Conservation (phyloP, 2,329 filamentous ascomycete species). For the Didymella lethalis region DNA sequence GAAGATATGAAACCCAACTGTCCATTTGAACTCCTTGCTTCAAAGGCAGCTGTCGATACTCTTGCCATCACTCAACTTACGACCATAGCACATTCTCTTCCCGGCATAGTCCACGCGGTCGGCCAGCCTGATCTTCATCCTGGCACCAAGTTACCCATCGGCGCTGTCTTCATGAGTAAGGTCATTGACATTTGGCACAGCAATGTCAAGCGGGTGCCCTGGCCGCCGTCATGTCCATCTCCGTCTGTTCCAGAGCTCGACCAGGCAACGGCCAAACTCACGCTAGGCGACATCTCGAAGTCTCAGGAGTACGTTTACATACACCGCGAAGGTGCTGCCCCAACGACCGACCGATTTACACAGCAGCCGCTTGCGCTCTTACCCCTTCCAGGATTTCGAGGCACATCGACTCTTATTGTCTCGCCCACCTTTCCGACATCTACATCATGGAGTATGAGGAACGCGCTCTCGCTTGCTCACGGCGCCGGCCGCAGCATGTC, state of each 20-base stretch:
- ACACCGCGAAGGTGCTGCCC: constrained; percentile 52
- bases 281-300: not conserved
- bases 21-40: constrained; percentile 36
- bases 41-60: constrained; percentile 40
- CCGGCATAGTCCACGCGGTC: constrained; percentile 46
- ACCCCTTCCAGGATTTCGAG: constrained; percentile 50
- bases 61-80: constrained; percentile 43
- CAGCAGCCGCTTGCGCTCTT: constrained; percentile 39
- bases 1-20: constrained; percentile 30
- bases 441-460: constrained; percentile 41
- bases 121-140: constrained; percentile 51
- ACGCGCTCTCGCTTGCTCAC: constrained; percentile 50
- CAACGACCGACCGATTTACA: constrained; percentile 35
- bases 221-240: constrained; percentile 38
- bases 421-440: constrained; percentile 40
- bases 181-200: constrained; percentile 52
- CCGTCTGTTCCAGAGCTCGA: constrained; percentile 3
- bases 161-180: constrained; percentile 47
- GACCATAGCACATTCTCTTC: constrained; percentile 42
- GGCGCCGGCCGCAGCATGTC: constrained; percentile 51
- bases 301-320: constrained; percentile 40
- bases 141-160: constrained; percentile 50
- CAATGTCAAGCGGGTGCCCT: constrained; percentile 44
- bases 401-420: constrained; percentile 51
- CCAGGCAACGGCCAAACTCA: not conserved